A percentile compares a stretch with the other conserved stretches of the same genome.
These are phyloP conservation scores for Grammothele lineata DNA, from an alignment of 768 basidiomycete genomes.

Conservation along the genomic window DNA sequence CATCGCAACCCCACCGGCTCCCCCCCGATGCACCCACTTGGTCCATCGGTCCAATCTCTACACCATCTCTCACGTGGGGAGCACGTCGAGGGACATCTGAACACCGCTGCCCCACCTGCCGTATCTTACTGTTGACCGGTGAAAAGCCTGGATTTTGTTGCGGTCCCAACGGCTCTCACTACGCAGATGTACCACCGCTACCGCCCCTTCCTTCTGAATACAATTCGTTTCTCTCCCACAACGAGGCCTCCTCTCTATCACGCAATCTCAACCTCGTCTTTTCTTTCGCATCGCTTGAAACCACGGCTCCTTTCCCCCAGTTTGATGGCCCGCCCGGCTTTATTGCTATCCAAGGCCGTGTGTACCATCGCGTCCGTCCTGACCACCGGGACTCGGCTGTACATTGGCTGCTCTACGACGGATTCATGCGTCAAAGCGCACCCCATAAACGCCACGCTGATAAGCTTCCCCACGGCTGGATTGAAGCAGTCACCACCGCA, in stretches of 20 bases:
- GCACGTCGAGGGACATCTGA: too few species aligned
- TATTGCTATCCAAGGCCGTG: conserved; percentile 27
- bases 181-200: conserved; percentile 21
- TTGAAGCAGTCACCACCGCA: conserved; percentile 1
- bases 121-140: conserved; percentile 26
- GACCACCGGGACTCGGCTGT: conserved; percentile 25
- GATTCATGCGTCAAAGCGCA: conserved; percentile 14
- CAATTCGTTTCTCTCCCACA: conserved; percentile 22
- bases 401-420: conserved; percentile 32
- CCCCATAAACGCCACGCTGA: not conserved
- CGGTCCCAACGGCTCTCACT: conserved; percentile 22
- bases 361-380: conserved; percentile 31
- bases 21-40: too few species aligned
- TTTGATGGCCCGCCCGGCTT: conserved; percentile 13
- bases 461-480: conserved; percentile 11
- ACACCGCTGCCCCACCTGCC: too few species aligned
- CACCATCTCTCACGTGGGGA: too few species aligned
- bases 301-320: conserved; percentile 22
- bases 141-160: conserved; percentile 31
- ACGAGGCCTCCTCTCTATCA: conserved; percentile 23
- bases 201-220: conserved; percentile 28
- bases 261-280: conserved; percentile 28
- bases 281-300: conserved; percentile 30
- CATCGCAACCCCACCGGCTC: too few species aligned
- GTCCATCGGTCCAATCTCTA: too few species aligned